Base-by-base conservation (phyloP, 257 asterid species). In the Oldenlandia corymbosa region DNA sequence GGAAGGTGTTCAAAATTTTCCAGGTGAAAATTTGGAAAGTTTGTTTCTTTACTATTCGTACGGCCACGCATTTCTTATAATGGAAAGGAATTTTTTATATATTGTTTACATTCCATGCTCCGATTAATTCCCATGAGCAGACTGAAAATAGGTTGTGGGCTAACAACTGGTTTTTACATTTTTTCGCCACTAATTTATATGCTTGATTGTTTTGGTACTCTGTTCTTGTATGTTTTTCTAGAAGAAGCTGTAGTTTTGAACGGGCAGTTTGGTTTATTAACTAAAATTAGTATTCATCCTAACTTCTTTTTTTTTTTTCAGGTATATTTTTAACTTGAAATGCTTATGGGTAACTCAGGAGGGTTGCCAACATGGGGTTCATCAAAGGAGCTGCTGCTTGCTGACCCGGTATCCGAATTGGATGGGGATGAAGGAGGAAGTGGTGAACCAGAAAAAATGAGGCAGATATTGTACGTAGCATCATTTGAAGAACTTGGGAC, bases 401-500 rank as follows among this genome's bases (percentile, higher is more conserved):
- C 86, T 17, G 84, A 78, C 69, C 76, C 85, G 18, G 84, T 71
- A 2, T 75, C 85, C 18, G 87, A 78, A 55, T 65, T 75, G 16
- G 88, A 79, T 53, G 81, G 66, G 10, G 84, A 77, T 62, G 88
- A 78, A 68, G 83, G 62, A 72, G 75, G 27, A n/a, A 51, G 67
- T 37, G 87, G 70, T 58, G 24, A 28, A 45, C 56, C 56, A 7
- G 67, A 62, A 18, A 60, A 70, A 42, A 71, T 73, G 51, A 62
- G 65, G 34, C 68, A 65, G 65, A 81, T 81, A 41, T 43, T 87
- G 65, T 76, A 74, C 65, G 46, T 72, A 46, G 90, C 88, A 53
- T 85, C 95, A 10, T 87, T 85, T 49, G 83, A 79, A 65, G 93
- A 85, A 49, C 81, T 85, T 47, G 76, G 84, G 7, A 57, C 80